These are phyloP conservation scores for Eimeria necatrix DNA, from an alignment of 169 alveolate genomes.

Conservation along the genomic window DNA sequence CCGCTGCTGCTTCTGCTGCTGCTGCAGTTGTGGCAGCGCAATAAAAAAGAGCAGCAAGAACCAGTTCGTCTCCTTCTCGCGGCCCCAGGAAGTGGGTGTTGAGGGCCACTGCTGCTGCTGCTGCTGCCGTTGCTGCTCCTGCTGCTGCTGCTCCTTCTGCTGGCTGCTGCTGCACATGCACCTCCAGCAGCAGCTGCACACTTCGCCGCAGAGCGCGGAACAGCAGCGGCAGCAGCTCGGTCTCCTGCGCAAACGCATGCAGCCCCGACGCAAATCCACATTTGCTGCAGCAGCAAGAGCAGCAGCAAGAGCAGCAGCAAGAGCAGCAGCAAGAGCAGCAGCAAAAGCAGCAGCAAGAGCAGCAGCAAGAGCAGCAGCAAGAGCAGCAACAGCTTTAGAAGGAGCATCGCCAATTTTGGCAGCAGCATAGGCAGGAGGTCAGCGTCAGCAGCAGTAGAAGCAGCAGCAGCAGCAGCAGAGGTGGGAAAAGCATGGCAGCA, in stretches of 20 bases:
- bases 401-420: not conserved
- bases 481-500: no score
- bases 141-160: slow-evolving; percentile 5
- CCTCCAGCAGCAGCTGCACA: not conserved
- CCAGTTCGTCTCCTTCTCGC: slow-evolving; percentile 5
- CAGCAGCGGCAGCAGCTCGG: slow-evolving; percentile 3
- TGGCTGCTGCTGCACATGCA: not conserved
- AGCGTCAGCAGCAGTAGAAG: not conserved
- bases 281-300: not conserved
- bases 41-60: not conserved
- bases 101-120: not conserved
- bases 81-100: slow-evolving; percentile 17
- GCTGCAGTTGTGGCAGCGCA: not conserved
- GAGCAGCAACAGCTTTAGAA: no score
- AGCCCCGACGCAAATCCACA: not conserved
- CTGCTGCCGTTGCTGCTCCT: not conserved
- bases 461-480: not conserved
- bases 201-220: not conserved
- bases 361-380: no score
- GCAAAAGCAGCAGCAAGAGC: no score
- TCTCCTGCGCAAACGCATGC: not conserved
- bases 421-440: not conserved
- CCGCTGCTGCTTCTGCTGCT: not conserved
- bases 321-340: not conserved
- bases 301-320: not conserved